Evolutionary conservation across 1,284 basidiomycete species (phyloP), one percentile per base, ranked within the genome.

Genomic region (Cutaneotrichosporon arboriforme): DNA sequence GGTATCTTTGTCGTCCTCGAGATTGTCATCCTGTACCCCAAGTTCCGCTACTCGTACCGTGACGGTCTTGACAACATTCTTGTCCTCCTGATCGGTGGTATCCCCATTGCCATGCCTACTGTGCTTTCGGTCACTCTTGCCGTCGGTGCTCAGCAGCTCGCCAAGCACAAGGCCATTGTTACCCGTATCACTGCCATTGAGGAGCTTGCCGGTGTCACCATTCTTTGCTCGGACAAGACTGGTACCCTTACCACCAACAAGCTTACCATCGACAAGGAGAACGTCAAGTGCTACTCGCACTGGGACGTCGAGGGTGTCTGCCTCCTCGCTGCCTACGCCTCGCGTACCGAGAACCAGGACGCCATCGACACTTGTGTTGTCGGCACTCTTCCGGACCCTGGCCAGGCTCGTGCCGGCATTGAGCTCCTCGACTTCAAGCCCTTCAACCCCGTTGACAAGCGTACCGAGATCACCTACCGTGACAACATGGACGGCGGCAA

Each of bases 371-470:
- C 81, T 34, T 91, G 88, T 65, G 88, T 96, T 61, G 87, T 93
- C 51, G 78, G 81, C 56, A 86, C 90, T 52, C 80, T 94, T 54
- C 84, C 85, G 52, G 87, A 90, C 73, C 68, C 83, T 7, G 45
- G 76, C 40, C 81, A 82, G 60, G 91, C 93, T 57, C 92, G 92
- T 64, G 82, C 82, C 55, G 93, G 92, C 49, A 96, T 97, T 80
- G 91, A 89, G 75, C 84, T 97, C 53, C 81, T 97, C 71, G 91
- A 97, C 78, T 98, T 98, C 84, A 97, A 94, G 81, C 92, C 94
- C 18, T 97, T 97, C 84, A 94, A 97, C 83, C 93, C 94, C 55
- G 90, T 94, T 66, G 91, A 94, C 83, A 97, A 97, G 83, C 90
- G 93, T 74, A 97, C 93, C 58, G 92, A 97, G 80, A 93, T 96